Evolutionary conservation across 2,329 filamentous ascomycete species (phyloP).

Genomic region (Basipetospora chlamydospora): DNA sequence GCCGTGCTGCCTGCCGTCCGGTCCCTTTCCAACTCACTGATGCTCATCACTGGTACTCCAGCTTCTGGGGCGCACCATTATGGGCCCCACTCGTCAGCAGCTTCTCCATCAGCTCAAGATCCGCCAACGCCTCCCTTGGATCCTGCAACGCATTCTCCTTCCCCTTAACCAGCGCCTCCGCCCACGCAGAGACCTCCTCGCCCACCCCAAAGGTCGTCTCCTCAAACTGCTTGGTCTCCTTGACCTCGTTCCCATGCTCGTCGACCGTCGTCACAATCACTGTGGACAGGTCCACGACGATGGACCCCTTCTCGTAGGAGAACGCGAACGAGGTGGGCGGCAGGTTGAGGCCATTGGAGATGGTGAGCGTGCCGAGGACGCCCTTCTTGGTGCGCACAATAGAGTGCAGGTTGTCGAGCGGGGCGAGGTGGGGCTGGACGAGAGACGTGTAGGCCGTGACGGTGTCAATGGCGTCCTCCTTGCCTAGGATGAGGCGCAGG

Average conservation of each 20-base stretch:
- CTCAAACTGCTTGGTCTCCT: slow-evolving; percentile 26
- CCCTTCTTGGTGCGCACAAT: slow-evolving; percentile 38
- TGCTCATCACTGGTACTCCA: slow-evolving; percentile 13
- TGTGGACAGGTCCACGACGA: slow-evolving; percentile 31
- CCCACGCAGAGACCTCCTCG: slow-evolving; percentile 48
- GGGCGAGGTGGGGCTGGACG: slow-evolving; percentile 41
- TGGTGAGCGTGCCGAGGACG: slow-evolving; percentile 37
- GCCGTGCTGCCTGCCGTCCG: no score
- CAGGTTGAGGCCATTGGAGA: slow-evolving; percentile 36
- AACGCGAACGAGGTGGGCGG: slow-evolving; percentile 38
- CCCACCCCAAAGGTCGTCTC: slow-evolving; percentile 34
- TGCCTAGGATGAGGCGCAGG: slow-evolving; percentile 39
- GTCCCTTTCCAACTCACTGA: neutral
- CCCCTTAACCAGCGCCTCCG: slow-evolving; percentile 32
- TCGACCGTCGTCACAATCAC: slow-evolving; percentile 22
- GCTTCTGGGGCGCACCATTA: slow-evolving; percentile 16
- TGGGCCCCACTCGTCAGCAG: slow-evolving; percentile 31
- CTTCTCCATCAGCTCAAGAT: slow-evolving; percentile 42
- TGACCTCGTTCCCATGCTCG: neutral
- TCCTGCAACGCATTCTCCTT: slow-evolving; percentile 32
- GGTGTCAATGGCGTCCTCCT: slow-evolving; percentile 27
- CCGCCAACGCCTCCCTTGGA: slow-evolving; percentile 42
- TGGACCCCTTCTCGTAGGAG: slow-evolving; percentile 40
- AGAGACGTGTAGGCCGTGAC: slow-evolving; percentile 41
- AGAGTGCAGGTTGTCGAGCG: slow-evolving; percentile 51